Conservation (phyloP, 495 filamentous ascomycete species). For the Daldinia vernicosa region DNA sequence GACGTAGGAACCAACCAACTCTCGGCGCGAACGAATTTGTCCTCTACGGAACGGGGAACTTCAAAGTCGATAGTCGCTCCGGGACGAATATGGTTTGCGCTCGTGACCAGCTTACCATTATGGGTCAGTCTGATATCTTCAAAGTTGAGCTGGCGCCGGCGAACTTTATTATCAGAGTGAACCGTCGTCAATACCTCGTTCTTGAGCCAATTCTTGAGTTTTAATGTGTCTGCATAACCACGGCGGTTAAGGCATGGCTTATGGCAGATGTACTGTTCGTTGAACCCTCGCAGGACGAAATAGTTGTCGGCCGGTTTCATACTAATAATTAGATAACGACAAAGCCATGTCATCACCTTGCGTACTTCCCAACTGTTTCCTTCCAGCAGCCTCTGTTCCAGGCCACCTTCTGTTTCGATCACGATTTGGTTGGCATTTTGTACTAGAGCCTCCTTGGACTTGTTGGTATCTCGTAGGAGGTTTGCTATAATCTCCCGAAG, state of each 20-base stretch:
- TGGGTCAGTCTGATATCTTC: slow-evolving; percentile 40
- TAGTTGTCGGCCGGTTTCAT: slow-evolving; percentile 32
- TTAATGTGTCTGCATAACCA: slow-evolving; percentile 26
- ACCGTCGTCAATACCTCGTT: slow-evolving; percentile 19
- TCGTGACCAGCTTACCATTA: slow-evolving; percentile 28
- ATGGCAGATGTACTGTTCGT: slow-evolving; percentile 49
- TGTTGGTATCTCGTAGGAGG: slow-evolving; percentile 12
- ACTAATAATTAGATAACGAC: slow-evolving; percentile 47
- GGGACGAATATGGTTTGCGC: slow-evolving; percentile 30
- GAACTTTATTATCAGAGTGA: slow-evolving; percentile 2
- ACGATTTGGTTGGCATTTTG: slow-evolving; percentile 42
- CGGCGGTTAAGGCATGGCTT: slow-evolving; percentile 28
- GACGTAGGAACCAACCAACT: slow-evolving; percentile 47
- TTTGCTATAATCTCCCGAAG: slow-evolving; percentile 26
- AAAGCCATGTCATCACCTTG: slow-evolving; percentile 46
- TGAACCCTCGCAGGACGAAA: slow-evolving; percentile 44
- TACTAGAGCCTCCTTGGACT: not conserved
- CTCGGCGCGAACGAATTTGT: slow-evolving; percentile 46
- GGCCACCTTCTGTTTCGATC: slow-evolving; percentile 44
- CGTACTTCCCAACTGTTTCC: slow-evolving; percentile 48
- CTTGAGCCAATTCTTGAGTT: slow-evolving; percentile 38
- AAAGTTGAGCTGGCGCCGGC: slow-evolving; percentile 22
- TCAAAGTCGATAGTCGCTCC: slow-evolving; percentile 48
- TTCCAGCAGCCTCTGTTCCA: slow-evolving; percentile 43
- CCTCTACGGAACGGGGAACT: slow-evolving; percentile 42